These are phyloP conservation scores for Mycena indigotica DNA, from an alignment of 768 basidiomycete species.

Conservation along the genomic window DNA sequence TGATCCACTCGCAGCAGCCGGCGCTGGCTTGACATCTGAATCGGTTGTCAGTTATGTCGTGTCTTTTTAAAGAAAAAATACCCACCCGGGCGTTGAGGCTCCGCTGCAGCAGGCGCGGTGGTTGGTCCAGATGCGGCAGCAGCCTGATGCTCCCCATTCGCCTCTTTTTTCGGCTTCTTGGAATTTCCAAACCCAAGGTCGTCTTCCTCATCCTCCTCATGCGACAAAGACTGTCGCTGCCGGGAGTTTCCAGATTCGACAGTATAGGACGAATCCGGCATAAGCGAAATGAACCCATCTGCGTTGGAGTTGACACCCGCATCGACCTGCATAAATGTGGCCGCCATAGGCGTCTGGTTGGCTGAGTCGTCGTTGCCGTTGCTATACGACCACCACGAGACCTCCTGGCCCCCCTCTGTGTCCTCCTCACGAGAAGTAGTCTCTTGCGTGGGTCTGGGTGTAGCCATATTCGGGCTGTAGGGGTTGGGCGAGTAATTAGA, in stretches of 20 bases:
- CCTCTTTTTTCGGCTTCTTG: conserved; percentile 41
- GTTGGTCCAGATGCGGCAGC: conserved; percentile 23
- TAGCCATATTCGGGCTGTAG: conserved; percentile 34
- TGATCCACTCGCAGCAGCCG: conserved; percentile 45
- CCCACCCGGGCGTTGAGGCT: conserved; percentile 33
- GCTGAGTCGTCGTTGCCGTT: conserved; percentile 36
- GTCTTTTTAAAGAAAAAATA: neutral
- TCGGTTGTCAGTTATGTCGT: neutral
- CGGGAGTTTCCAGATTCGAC: conserved; percentile 32
- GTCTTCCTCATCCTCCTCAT: conserved; percentile 70
- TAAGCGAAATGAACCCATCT: conserved; percentile 79
- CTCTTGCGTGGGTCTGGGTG: conserved; percentile 34
- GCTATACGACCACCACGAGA: conserved; percentile 68
- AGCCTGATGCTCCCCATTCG: conserved; percentile 30
- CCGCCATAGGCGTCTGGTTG: conserved; percentile 64
- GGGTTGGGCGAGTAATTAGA: conserved; percentile 42
- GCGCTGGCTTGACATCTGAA: conserved; percentile 21
- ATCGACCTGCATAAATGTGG: conserved; percentile 63
- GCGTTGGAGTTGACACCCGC: conserved; percentile 42
- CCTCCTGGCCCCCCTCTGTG: conserved; percentile 41
- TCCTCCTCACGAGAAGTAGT: conserved; percentile 27
- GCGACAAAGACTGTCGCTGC: conserved; percentile 12
- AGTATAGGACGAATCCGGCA: conserved; percentile 62
- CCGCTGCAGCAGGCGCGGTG: conserved; percentile 24
- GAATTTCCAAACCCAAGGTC: conserved; percentile 91